Base-by-base conservation (phyloP, 345 rosid genomes). In the Punica granatum region DNA sequence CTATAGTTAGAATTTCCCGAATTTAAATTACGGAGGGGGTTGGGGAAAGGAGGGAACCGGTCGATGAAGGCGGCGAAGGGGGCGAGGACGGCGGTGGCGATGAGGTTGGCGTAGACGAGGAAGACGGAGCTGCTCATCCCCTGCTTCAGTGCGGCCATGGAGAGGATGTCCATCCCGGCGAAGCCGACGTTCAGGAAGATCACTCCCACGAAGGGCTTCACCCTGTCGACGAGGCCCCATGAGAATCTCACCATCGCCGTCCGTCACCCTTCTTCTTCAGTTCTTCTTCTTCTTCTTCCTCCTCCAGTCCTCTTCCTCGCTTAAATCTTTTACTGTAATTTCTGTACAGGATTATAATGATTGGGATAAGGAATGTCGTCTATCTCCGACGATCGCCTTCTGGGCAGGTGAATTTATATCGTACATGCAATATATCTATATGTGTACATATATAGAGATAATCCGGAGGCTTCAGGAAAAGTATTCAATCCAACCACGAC, bases 121-220 rank as follows among this genome's bases (percentile, higher is more conserved):
- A 74, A 61, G 2, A 80, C 84, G 59, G 68, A 80, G 51, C 70
- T 80, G 74, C 78, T 80, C 77, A 69, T 80, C 18, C 84, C 81
- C 33, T 63, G 12, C 43, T 75, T 75, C 11, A 81, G 64, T 21
- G 74, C 69, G 23, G 46, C 69, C 65, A 64, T 65, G 59, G 54
- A 65, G 39, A 65, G 35, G 42, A 71, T 8, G 48, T 71, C 69
- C 74, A 71, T 71, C 19, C 66, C 69, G 2, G 69, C 69, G 16
- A 71, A 59, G 9, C 60, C 74, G 1, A 44, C 39, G 33, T 65
- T 60, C 26, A 71, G 43, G 44, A 65, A 44, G 13, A 66, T 58
- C 31, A 65, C 65, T 4, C 37, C 65, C n/a, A 65, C 6, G 34
- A 65, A 71, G 15, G 69, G 74, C 59, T 65, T 71, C 43, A 33